Evolutionary conservation across 2,329 filamentous ascomycete species (phyloP).

Genomic region (Beauveria australis): DNA sequence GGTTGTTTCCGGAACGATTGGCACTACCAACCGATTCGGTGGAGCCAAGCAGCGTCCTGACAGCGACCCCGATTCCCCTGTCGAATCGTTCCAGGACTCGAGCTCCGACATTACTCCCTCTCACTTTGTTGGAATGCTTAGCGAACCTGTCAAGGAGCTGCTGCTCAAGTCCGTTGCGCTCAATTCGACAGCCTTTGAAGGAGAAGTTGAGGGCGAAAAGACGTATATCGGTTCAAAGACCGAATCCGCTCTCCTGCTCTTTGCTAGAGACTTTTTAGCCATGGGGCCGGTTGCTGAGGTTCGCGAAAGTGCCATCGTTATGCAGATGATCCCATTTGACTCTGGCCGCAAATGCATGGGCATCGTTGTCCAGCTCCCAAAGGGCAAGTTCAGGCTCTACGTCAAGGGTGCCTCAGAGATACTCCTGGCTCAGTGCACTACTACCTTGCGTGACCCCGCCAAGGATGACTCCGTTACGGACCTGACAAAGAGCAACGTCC

Average conservation of each 20-base stretch:
- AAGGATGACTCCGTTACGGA: slow-evolving; percentile 31
- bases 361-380: slow-evolving; percentile 43
- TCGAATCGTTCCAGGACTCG: slow-evolving; percentile 18
- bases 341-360: slow-evolving; percentile 68
- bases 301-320: slow-evolving; percentile 48
- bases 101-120: slow-evolving; percentile 32
- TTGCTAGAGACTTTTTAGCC: slow-evolving; percentile 57
- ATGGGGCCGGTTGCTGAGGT: slow-evolving; percentile 59
- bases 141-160: slow-evolving; percentile 40
- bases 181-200: slow-evolving; percentile 70
- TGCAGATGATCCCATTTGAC: slow-evolving; percentile 68
- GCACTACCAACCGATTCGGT: slow-evolving; percentile 48
- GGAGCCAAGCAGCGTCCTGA: slow-evolving; percentile 21
- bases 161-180: slow-evolving; percentile 52
- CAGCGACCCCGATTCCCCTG: slow-evolving; percentile 18
- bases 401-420: slow-evolving; percentile 61
- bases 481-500: slow-evolving; percentile 44
- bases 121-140: slow-evolving; percentile 40
- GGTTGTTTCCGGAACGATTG: slow-evolving; percentile 53
- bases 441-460: slow-evolving; percentile 42
- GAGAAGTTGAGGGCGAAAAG: slow-evolving; percentile 56
- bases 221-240: slow-evolving; percentile 73
- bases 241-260: slow-evolving; percentile 64
- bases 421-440: slow-evolving; percentile 47
- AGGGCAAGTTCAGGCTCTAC: slow-evolving; percentile 46